Base-by-base conservation (phyloP, 441 rosid genomes). In the Arabidopsis hybrid region DNA sequence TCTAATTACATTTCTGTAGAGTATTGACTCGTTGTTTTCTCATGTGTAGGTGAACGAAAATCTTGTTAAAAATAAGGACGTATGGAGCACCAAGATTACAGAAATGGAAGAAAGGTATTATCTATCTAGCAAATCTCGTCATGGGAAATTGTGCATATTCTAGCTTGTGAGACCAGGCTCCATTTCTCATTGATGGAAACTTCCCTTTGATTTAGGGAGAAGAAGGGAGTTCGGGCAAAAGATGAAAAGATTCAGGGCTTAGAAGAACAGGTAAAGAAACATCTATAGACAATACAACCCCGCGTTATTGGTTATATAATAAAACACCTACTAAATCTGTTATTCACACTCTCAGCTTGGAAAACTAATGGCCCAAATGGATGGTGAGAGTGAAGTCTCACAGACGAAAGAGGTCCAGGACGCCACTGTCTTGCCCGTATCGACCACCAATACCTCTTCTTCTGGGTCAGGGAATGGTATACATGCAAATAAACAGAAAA, bases 71-170 rank as follows among this genome's bases (percentile, higher is more conserved):
- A 89, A 92, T 80, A 87, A 88, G 75, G 93, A 86, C 82, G 81
- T 92, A 77, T 95, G 97, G 97, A 82, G 85, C 79, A 83, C 84
- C 45, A 95, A 87, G 88, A 72, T 91, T 40, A 59, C 55, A 52
- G 93, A 85, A 65, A 78, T 83, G 57, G 97, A 91, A 80, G 89
- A 88, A 83, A 92, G 99, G 97, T 92, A 91, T 26, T 26, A 26
- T 26, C 29, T 26, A 26, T 26, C 29, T 26, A 26, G 29, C 29
- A 26, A 26, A 14, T 26, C 50, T 29, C 9, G 8, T 45, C 36
- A 29, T 43, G 31, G 43, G n/a, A 47, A 35, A 16, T 14, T 73
- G 8, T 61, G 18, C 13, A 13, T 42, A 60, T 60, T 46, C 57
- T 36, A 53, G 31, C 63, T 5, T 47, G 52, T 47, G 52, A 47